These are phyloP conservation scores for Cryptomeria japonica DNA, from an alignment of 75 land plant species.

Conservation along the genomic window DNA sequence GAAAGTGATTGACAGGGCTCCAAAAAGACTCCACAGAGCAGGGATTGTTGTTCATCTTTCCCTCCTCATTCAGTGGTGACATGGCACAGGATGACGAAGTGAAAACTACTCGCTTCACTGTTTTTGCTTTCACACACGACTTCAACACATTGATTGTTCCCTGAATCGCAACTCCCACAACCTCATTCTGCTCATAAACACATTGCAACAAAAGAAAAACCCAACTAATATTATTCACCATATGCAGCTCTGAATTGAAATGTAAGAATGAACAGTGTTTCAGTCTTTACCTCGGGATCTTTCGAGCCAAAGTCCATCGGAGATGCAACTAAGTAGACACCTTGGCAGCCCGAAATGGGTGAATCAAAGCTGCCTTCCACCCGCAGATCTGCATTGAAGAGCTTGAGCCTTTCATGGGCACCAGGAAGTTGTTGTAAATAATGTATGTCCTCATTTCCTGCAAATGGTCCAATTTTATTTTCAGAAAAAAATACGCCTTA, in stretches of 20 bases:
- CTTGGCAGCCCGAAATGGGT: constrained; percentile 50
- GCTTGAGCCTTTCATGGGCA: constrained; percentile 56
- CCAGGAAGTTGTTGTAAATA: constrained; percentile 30
- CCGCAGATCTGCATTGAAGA: constrained; percentile 56
- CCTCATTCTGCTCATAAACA: not conserved
- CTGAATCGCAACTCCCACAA: constrained; percentile 17
- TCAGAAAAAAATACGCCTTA: too few relatives aligned
- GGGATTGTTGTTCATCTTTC: not conserved
- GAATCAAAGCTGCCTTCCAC: constrained; percentile 61
- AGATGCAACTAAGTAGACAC: constrained; percentile 76
- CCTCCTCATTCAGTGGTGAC: not conserved
- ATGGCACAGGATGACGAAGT: constrained; percentile 20
- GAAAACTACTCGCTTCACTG: constrained; percentile 26
- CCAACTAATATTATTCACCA: not conserved
- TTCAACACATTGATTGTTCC: constrained; percentile 36
- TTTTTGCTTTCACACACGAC: constrained; percentile 28
- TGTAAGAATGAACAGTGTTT: too few relatives aligned
- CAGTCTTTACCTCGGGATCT: not conserved
- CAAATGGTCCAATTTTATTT: too few relatives aligned
- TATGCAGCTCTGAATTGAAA: not conserved
- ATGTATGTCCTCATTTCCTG: too few relatives aligned
- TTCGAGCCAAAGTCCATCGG: constrained; percentile 15
- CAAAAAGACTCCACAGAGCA: not conserved
- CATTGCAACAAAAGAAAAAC: not conserved
- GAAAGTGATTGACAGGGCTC: not conserved